These are phyloP conservation scores for Raddia distichophylla DNA, from an alignment of 176 grass and related monocot genomes.

Conservation along the genomic window DNA sequence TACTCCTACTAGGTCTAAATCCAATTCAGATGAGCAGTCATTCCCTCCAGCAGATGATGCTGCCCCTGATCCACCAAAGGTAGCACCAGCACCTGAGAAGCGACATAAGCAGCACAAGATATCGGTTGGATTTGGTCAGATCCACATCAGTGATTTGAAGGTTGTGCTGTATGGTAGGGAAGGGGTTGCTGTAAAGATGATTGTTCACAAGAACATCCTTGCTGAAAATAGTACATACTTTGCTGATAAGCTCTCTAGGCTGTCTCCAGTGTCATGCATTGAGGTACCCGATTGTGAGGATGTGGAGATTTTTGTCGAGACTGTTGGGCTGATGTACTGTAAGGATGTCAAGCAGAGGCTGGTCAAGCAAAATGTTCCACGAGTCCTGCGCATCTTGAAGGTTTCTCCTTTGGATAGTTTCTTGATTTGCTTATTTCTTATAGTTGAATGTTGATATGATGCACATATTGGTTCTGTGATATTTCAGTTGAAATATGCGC, in stretches of 20 bases:
- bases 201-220: slow-evolving; percentile 76
- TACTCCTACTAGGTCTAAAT: slow-evolving; percentile 52
- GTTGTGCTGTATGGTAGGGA: slow-evolving; percentile 70
- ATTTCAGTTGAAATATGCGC: background rate
- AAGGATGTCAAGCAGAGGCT: slow-evolving; percentile 83
- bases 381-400: slow-evolving; percentile 78
- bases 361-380: slow-evolving; percentile 83
- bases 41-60: slow-evolving; percentile 25
- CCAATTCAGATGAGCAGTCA: slow-evolving; percentile 43
- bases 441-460: background rate
- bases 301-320: slow-evolving; percentile 88
- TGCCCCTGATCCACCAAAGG: slow-evolving; percentile 50
- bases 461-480: background rate
- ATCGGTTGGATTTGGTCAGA: slow-evolving; percentile 73
- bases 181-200: slow-evolving; percentile 71
- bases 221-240: slow-evolving; percentile 73
- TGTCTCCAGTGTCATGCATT: slow-evolving; percentile 59
- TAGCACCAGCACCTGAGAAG: slow-evolving; percentile 34
- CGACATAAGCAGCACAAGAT: slow-evolving; percentile 68
- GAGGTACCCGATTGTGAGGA: slow-evolving; percentile 82
- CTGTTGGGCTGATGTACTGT: slow-evolving; percentile 88
- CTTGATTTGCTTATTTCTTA: background rate
- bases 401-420: slow-evolving; percentile 39
- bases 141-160: slow-evolving; percentile 69
- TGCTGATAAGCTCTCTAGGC: slow-evolving; percentile 60